phyloP scores from a whole-genome alignment of 306 rosid species.

The Sphenostylis stenocarpa region DNA sequence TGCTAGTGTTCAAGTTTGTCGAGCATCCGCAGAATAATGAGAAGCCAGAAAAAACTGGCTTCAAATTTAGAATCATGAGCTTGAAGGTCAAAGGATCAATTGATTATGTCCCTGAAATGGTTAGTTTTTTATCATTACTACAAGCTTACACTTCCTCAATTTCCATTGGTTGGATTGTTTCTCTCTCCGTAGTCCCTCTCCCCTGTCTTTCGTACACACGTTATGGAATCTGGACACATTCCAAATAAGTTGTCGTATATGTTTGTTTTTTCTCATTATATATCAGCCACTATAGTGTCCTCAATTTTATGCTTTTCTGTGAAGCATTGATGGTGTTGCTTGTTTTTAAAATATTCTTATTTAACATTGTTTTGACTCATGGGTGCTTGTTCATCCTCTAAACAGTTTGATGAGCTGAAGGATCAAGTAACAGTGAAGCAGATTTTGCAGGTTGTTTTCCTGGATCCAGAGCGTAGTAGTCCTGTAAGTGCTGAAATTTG shows the following conservation, averaged over 20 bases:
- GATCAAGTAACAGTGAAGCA: conserved; percentile 87
- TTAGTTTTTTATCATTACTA: conserved; percentile 41
- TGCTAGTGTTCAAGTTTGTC: conserved; percentile 88
- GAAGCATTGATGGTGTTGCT: too few species aligned
- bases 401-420: conserved; percentile 90
- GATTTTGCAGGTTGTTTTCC: conserved; percentile 78
- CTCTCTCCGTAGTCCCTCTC: background rate
- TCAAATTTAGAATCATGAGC: conserved; percentile 97
- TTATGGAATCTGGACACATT: background rate
- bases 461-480: conserved; percentile 77
- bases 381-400: conserved; percentile 21
- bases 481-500: conserved; percentile 53
- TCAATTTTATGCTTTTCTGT: background rate
- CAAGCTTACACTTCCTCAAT: background rate
- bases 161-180: background rate
- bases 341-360: background rate
- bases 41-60: conserved; percentile 72
- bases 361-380: conserved; percentile 6
- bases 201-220: background rate
- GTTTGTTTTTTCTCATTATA: background rate
- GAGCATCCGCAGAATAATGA: conserved; percentile 90
- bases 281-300: background rate
- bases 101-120: conserved; percentile 94
- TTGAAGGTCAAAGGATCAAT: conserved; percentile 88
- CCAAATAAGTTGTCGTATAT: background rate